Conservation (phyloP, 176 grass and related monocot genomes). For the Saccharum officinarum region DNA sequence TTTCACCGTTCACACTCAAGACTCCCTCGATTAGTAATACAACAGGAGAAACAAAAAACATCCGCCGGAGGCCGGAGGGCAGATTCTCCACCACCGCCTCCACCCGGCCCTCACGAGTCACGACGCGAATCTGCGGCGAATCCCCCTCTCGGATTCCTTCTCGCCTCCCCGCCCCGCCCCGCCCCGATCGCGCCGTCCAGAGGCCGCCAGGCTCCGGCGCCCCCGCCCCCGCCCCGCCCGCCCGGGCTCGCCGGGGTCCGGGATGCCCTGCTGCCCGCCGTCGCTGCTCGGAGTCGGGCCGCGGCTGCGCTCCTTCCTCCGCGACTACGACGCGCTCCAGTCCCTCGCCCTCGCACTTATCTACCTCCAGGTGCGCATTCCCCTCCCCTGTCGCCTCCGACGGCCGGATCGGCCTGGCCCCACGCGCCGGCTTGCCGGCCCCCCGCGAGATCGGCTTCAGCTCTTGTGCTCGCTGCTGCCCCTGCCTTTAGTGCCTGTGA, state of each 20-base stretch:
- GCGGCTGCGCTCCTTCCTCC: conserved; percentile 79
- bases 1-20: not conserved
- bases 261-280: conserved; percentile 65
- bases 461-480: not conserved
- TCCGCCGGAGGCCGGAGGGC: not conserved
- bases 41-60: too few relatives aligned
- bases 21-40: too few relatives aligned
- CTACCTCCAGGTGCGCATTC: conserved; percentile 79
- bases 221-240: not conserved
- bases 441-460: not conserved
- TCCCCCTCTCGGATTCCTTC: not conserved
- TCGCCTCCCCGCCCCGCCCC: not conserved
- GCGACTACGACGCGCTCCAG: conserved; percentile 94
- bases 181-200: not conserved
- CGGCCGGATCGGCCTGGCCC: conserved; percentile 28
- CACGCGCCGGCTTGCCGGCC: not conserved
- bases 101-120: not conserved
- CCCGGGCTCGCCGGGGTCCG: conserved; percentile 28
- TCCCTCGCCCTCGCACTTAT: conserved; percentile 77
- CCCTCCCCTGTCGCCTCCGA: not conserved
- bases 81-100: not conserved
- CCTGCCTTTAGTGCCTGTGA: not conserved
- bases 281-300: conserved; percentile 47
- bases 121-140: not conserved
- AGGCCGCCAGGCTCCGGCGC: not conserved